Percentiles rank a stretch among this genome's conserved stretches.
Conservation (phyloP, 352 stramenopile species). For the Proteromonas lacertae region DNA sequence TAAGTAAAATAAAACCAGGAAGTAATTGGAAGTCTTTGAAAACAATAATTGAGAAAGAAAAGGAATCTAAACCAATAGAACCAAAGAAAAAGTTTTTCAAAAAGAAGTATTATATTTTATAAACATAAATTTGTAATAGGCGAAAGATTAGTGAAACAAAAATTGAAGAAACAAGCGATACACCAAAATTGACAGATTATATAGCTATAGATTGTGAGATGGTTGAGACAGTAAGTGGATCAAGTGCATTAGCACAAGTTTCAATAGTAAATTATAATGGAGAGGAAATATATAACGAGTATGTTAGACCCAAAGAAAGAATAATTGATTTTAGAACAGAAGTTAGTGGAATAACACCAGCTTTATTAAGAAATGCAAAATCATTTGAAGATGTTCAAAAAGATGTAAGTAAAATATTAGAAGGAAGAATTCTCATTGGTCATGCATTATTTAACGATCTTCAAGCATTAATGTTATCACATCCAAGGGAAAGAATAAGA, state of each 20-base stretch:
- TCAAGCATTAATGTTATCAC: slow-evolving; percentile 21
- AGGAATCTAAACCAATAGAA: too few species aligned
- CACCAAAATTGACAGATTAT: slow-evolving; percentile 4
- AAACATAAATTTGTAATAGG: too few species aligned
- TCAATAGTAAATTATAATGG: slow-evolving; percentile 27
- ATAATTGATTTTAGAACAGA: slow-evolving; percentile 39
- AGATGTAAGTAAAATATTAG: slow-evolving; percentile 17
- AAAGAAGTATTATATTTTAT: too few species aligned
- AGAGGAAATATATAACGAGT: slow-evolving; percentile 22
- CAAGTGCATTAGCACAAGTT: slow-evolving; percentile 22
- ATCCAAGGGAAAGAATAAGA: slow-evolving; percentile 21
- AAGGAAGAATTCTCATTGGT: slow-evolving; percentile 32
- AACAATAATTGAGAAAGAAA: too few species aligned
- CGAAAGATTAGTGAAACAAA: slow-evolving; percentile 8
- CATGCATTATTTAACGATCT: slow-evolving; percentile 34
- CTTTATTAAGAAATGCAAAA: background rate
- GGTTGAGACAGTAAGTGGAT: slow-evolving; percentile 19
- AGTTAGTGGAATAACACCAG: background rate
- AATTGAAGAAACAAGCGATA: slow-evolving; percentile 12
- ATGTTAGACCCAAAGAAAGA: slow-evolving; percentile 19
- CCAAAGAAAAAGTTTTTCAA: too few species aligned
- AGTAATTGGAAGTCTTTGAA: too few species aligned
- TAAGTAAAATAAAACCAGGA: too few species aligned
- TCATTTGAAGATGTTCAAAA: slow-evolving; percentile 8
- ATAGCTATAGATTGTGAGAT: slow-evolving; percentile 40